phyloP scores from a whole-genome alignment of 305 asterid genomes.

The Fraxinus latifolia region DNA sequence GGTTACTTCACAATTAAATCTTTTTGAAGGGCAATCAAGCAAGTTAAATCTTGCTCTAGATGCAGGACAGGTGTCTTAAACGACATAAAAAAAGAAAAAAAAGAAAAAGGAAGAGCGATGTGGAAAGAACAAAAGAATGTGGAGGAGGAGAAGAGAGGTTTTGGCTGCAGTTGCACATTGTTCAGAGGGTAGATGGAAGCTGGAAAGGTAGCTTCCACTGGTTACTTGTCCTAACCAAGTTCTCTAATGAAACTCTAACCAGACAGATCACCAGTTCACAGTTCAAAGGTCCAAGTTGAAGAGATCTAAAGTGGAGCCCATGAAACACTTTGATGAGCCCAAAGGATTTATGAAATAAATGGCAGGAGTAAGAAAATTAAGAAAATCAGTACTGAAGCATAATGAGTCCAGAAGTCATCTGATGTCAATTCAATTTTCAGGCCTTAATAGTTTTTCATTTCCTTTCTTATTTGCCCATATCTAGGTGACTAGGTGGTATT shows the following conservation, averaged over 20 bases:
- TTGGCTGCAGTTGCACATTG: not conserved
- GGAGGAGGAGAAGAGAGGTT: not conserved
- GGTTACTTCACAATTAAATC: not conserved
- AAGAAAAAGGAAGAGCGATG: too few species aligned
- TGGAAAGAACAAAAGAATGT: not conserved
- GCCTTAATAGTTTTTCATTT: not conserved
- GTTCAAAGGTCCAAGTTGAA: not conserved
- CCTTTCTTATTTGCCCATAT: not conserved
- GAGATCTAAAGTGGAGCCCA: not conserved
- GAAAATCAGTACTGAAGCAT: not conserved
- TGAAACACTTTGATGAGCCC: not conserved
- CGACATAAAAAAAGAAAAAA: too few species aligned
- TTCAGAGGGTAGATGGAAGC: not conserved
- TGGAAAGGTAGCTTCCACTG: not conserved
- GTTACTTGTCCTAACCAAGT: not conserved
- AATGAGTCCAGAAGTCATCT: not conserved
- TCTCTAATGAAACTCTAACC: not conserved
- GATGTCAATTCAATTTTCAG: not conserved
- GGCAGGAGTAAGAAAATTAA: not conserved
- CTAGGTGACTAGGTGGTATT: not conserved
- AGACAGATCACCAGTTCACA: not conserved
- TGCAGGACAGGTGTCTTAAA: not conserved
- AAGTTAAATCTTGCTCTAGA: not conserved
- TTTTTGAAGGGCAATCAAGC: not conserved
- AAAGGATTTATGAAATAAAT: not conserved